Evolutionary conservation across 2,329 filamentous ascomycete genomes (phyloP), one percentile per base, ranked within the genome.

Genomic region (Sarocladium brachiariae): DNA sequence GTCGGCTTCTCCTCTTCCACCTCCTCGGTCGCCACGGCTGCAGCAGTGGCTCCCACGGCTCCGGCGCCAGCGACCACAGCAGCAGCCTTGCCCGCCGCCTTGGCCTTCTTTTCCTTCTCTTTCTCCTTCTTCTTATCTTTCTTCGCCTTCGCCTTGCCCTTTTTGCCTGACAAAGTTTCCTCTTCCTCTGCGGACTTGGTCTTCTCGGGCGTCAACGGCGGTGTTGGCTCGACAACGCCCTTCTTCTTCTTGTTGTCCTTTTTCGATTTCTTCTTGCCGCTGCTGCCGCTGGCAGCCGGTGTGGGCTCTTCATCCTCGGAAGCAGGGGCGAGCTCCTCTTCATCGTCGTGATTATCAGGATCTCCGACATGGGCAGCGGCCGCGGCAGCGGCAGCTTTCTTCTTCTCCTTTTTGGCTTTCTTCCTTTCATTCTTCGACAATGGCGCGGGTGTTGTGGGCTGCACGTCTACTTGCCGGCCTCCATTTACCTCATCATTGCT

Each of bases 81-180:
- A 23, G 41, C 19, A 4, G 50, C 38, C 41, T 54, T 51, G 13
- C 46, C 50, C n/a, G 53, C 43, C 11, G 51, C 45, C 16, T 50
- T 56, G 3, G 48, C 46, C 46, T 56, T 55, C 49, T 53, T 54
- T 11, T 54, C 49, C 11, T 51, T 51, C 37, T 55, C 57, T 34
- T 55, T 54, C 34, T 49, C 49, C 45, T 58, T 59, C 50, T 57
- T 58, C 50, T 52, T 58, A 11, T 65, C 52, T 43, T 57, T 57
- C 30, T 54, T 58, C 47, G 51, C 49, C 27, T 54, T 49, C 5
- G 50, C 41, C 48, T 50, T 52, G 34, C 41, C 25, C 37, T 52
- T 52, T 49, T 37, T 56, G 43, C 30, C 39, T 46, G 16, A 46
- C 4, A 18, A 47, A 19, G 43, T n/a, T n/a, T n/a, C 51, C 51